Evolutionary conservation across 768 basidiomycete species (phyloP).

Genomic region (Podaxis sp.): DNA sequence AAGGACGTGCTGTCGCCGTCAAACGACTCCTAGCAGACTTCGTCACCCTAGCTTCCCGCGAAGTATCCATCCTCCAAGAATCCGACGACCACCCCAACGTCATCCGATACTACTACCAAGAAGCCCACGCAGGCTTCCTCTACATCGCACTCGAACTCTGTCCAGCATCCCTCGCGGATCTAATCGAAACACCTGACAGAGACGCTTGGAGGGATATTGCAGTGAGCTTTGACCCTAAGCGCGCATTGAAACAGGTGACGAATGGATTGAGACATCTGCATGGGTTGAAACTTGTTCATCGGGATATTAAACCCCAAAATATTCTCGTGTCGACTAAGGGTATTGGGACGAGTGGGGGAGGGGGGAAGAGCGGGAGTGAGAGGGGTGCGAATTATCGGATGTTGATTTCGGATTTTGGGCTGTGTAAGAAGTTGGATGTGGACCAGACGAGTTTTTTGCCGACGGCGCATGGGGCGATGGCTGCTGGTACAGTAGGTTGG

Average conservation of each 20-base stretch:
- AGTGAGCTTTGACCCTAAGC: constrained; percentile 80
- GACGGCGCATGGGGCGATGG: constrained; percentile 85
- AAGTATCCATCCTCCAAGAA: constrained; percentile 93
- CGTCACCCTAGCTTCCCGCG: constrained; percentile 89
- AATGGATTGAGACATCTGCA: constrained; percentile 89
- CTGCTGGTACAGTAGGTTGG: constrained; percentile 95
- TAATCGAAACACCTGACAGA: constrained; percentile 75
- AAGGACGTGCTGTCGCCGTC: constrained; percentile 97
- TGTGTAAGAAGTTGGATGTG: constrained; percentile 92
- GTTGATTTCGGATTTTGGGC: constrained; percentile 96
- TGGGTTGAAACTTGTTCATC: constrained; percentile 92
- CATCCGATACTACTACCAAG: constrained; percentile 97
- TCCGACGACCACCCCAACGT: constrained; percentile 99
- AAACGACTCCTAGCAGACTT: constrained; percentile 96
- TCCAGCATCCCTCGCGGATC: constrained; percentile 85
- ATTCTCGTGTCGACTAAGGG: constrained; percentile 83
- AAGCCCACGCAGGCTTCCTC: constrained; percentile 88
- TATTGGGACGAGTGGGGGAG: constrained; percentile 37
- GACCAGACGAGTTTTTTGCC: constrained; percentile 97
- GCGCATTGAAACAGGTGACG: constrained; percentile 83
- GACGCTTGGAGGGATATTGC: constrained; percentile 75
- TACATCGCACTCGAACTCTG: constrained; percentile 98
- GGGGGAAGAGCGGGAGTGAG: not conserved
- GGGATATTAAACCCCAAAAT: constrained; percentile 98
- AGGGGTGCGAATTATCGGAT: constrained; percentile 53